Evolutionary conservation across 805 yeast genomes (phyloP).

Genomic region (Torulaspora quercuum): DNA sequence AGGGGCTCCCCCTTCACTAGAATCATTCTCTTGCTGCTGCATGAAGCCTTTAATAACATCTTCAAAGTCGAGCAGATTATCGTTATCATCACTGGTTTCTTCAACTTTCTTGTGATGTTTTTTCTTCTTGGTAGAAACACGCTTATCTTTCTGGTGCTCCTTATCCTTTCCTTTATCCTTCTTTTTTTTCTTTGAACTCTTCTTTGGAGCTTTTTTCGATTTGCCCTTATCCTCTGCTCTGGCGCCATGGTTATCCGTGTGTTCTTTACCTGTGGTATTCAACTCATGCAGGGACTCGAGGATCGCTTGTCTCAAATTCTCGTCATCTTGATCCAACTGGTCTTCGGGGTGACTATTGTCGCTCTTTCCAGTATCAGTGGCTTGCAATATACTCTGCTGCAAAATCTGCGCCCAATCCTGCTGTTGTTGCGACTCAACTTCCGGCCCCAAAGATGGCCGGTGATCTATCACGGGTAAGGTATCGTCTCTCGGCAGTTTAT

Average conservation of each 20-base stretch:
- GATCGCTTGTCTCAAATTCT: conserved; percentile 34
- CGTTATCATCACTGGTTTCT: conserved; percentile 13
- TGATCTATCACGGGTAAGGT: conserved; percentile 5
- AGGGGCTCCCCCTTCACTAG: conserved; percentile 6
- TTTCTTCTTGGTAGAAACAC: conserved; percentile 13
- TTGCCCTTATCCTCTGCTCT: conserved; percentile 19
- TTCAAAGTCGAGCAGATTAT: conserved; percentile 29
- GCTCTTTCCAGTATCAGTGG: conserved; percentile 11
- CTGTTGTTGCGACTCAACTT: conserved; percentile 18
- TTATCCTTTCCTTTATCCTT: conserved; percentile 20
- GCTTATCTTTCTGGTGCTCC: conserved; percentile 14
- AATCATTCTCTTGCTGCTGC: conserved; percentile 22
- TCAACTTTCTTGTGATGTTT: conserved; percentile 15
- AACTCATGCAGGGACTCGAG: conserved; percentile 31
- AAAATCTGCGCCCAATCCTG: conserved; percentile 34
- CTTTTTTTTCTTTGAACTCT: conserved; percentile 21
- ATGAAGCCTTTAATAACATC: conserved; percentile 34
- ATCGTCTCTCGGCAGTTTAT: conserved; percentile 5
- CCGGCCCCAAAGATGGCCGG: conserved; percentile 2
- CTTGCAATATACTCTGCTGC: conserved; percentile 30
- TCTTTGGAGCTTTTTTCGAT: conserved; percentile 20
- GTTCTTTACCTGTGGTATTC: conserved; percentile 14
- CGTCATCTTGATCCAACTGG: conserved; percentile 35
- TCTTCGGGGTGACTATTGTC: conserved; percentile 12
- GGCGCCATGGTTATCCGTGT: conserved; percentile 5